A percentile compares a stretch with the other conserved stretches of the same genome.
Conservation (phyloP, 176 grass and related monocot species). For the Lolium perenne region DNA sequence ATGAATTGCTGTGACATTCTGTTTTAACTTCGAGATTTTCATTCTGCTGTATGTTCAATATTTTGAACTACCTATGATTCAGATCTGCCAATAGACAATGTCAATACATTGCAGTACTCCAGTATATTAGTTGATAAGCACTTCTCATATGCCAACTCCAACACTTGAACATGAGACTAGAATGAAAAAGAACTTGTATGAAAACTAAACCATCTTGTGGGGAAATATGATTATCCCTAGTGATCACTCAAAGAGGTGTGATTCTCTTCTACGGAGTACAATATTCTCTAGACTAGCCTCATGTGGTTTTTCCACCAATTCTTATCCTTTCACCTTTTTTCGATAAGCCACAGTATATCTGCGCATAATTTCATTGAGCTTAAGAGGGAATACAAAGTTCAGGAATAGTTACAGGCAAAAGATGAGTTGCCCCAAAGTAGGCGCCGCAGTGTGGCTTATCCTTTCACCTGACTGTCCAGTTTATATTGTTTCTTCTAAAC, state of each 20-base stretch:
- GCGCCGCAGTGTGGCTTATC: no score
- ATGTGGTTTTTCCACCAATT: neutral
- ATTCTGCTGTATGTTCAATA: neutral
- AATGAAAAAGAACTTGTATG: neutral
- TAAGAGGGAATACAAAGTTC: no score
- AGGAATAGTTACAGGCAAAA: no score
- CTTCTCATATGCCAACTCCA: neutral
- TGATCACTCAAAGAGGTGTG: neutral
- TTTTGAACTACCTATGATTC: neutral
- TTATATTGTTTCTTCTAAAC: constrained; percentile 13
- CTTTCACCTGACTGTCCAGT: neutral
- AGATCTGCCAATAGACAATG: neutral
- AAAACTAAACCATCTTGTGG: neutral
- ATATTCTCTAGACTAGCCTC: neutral
- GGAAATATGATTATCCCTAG: neutral
- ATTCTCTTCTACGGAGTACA: neutral
- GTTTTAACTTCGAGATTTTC: neutral
- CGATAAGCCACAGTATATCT: no score
- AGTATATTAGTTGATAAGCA: neutral
- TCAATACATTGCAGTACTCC: neutral
- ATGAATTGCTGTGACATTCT: constrained; percentile 14
- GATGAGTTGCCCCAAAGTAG: no score
- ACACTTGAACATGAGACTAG: neutral
- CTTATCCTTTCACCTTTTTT: neutral
- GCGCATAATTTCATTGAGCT: no score